Evolutionary conservation across 495 filamentous ascomycete genomes (phyloP), one percentile per base, ranked within the genome.

Genomic region (Penicillium ochrochloron): DNA sequence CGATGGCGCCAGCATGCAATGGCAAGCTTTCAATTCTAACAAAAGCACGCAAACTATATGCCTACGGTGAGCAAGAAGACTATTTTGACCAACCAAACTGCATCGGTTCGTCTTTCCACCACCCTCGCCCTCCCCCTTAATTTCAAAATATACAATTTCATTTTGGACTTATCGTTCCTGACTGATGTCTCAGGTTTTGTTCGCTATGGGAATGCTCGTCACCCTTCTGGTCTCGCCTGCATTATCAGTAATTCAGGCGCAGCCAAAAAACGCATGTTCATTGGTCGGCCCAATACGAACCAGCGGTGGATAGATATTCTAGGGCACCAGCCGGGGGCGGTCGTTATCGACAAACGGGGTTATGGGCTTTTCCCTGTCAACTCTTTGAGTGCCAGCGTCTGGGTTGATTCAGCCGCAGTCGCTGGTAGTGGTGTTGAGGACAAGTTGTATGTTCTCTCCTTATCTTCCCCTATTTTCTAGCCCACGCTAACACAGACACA

Each of bases 51-150:
- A 90, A 89, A 70, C 76, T 89, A 1, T 92, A 90, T 66, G 83
- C 87, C 1, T 90, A 91, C 69, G 90, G 90, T 12, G 71, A 79
- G 33, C 90, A 92, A 65, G 76, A 81, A 19, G 87, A 92, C 64
- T 92, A 91, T 71, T 90, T 89, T 63, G 84, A 90, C 73, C 80
- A 81, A 46, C 68, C 76, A 27, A 87, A 86, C 37, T 92, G 89
- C 71, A 83, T 93, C 62, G 90, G 89, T 68, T 23, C 12, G 72
- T 68, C 27, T 55, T 8, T 48, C 27, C n/a, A 37, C 11, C 34
- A 5, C 29, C 2, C 15, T 59, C 29, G 21, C 12, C 51, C n/a
- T 8, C 15, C 31, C 51, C 17, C 10, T 54, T 34, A 31, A 34
- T 54, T 54, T 54, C 10, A 34, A 19, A 31, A 34, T 54, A 34